Conservation (phyloP, 768 basidiomycete genomes). For the Kwoniella dejecticola region DNA sequence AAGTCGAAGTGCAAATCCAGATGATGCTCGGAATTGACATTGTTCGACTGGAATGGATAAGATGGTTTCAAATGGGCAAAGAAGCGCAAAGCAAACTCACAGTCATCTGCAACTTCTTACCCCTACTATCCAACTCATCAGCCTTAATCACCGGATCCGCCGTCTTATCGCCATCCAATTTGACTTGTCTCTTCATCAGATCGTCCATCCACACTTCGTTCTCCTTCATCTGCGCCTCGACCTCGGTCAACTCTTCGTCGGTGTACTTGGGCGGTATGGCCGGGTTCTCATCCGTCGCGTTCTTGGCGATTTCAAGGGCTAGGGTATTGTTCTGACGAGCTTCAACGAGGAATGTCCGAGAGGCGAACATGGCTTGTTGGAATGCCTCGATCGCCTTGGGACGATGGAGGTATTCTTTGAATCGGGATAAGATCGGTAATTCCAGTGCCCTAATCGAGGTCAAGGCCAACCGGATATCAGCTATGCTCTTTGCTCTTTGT, state of each 20-base stretch:
- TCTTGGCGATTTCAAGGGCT: slow-evolving; percentile 59
- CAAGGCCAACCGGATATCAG: background rate
- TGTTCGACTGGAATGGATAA: too few relatives aligned
- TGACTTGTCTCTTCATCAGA: slow-evolving; percentile 79
- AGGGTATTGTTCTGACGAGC: slow-evolving; percentile 73
- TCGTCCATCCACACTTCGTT: slow-evolving; percentile 82
- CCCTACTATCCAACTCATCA: slow-evolving; percentile 79
- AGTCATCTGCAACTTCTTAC: slow-evolving; percentile 75
- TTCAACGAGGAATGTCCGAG: slow-evolving; percentile 74
- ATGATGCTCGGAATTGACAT: too few relatives aligned
- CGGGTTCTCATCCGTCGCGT: slow-evolving; percentile 37
- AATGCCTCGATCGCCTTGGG: slow-evolving; percentile 82
- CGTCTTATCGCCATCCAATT: slow-evolving; percentile 66
- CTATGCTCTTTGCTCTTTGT: background rate
- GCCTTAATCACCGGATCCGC: slow-evolving; percentile 79
- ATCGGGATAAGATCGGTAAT: slow-evolving; percentile 77
- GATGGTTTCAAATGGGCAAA: background rate
- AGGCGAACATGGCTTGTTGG: slow-evolving; percentile 65
- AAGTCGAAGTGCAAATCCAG: too few relatives aligned
- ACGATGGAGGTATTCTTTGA: slow-evolving; percentile 84
- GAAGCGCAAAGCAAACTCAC: slow-evolving; percentile 34
- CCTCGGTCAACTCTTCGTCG: slow-evolving; percentile 73
- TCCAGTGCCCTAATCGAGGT: slow-evolving; percentile 66
- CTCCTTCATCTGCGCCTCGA: slow-evolving; percentile 75
- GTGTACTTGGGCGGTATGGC: slow-evolving; percentile 79